Percentiles rank a stretch among this genome's conserved stretches.
Conservation (phyloP, 2,329 filamentous ascomycete species). For the Hypocreales sp. region DNA sequence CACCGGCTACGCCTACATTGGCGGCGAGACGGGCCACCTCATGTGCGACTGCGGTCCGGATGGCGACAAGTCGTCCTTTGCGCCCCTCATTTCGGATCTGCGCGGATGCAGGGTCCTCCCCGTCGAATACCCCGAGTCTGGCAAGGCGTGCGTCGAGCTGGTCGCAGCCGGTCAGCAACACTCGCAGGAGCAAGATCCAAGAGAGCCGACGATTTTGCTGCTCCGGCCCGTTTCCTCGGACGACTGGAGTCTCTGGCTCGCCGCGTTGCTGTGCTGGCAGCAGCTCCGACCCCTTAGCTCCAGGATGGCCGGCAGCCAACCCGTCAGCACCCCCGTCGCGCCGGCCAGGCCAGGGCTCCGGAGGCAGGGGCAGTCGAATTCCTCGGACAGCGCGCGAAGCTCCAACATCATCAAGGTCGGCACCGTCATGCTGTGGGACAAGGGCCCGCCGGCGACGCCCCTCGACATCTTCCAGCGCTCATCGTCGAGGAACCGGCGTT, state of each 20-base stretch:
- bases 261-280: constrained; percentile 69
- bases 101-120: constrained; percentile 56
- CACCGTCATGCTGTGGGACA: constrained; percentile 84
- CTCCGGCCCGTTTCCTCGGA: constrained; percentile 47
- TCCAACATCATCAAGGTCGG: constrained; percentile 87
- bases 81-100: constrained; percentile 55
- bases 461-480: constrained; percentile 39
- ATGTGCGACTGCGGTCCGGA: constrained; percentile 56
- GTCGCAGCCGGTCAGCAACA: constrained; percentile 34
- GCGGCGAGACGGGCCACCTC: constrained; percentile 58
- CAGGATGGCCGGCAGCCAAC: constrained; percentile 26
- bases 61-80: constrained; percentile 41
- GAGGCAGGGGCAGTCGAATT: constrained; percentile 18
- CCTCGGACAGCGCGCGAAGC: constrained; percentile 15
- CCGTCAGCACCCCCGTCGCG: constrained; percentile 11
- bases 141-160: constrained; percentile 36
- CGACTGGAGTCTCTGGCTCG: constrained; percentile 67
- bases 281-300: constrained; percentile 48
- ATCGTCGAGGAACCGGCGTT: constrained; percentile 39
- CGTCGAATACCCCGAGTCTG: constrained; percentile 28
- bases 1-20: constrained; percentile 59
- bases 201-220: constrained; percentile 24
- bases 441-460: constrained; percentile 41
- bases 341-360: constrained; percentile 26
- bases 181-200: constrained; percentile 36